Base-by-base conservation (phyloP, 768 basidiomycete genomes). In the Nevesoporus exiguus region DNA sequence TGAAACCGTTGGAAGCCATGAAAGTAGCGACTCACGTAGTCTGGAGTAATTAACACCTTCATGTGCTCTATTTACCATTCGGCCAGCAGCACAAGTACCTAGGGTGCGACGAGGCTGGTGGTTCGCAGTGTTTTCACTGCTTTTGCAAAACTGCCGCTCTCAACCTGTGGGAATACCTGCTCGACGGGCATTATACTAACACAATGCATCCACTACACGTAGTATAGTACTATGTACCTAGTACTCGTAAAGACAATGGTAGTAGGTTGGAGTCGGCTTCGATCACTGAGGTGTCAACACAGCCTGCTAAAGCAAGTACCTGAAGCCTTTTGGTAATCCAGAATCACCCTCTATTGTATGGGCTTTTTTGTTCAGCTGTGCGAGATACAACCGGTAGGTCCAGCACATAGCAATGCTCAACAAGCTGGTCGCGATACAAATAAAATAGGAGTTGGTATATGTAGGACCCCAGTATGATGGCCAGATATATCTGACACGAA, bases 371-470 rank as follows among this genome's bases (percentile, higher is more conserved):
- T 83, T 82, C 51, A 77, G 57, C 24, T 60, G 58, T 19, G 60
- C 63, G 31, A 84, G 70, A 53, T 81, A 70, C 24, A 62, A 54
- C 31, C 80, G 71, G 66, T 83, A 79, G 14, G 67, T 48, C 58
- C 77, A 74, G 57, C 78, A 78, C 70, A 84, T 75, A 24, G 75
- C 57, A 27, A 84, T 78, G 7, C 75, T 68, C 22, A 79, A 51
- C 11, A 77, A 75, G 56, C 76, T 81, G 58, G 79, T 77, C 47
- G 81, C 70, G 34, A 86, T 83, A 69, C 85, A 88, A 56, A 94
- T 85, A n/a, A 77, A 78, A 69, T 86, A 94, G 2, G 87, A 88
- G 34, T 80, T 75, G 13, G 67, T 67, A 65, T 92, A 93, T 6
- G 78, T 78, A 2, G 84, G 87, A 0, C 85, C 88, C 86, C 86